Evolutionary conservation across 2,329 filamentous ascomycete species (phyloP), one percentile per base, ranked within the genome.

Genomic region (Raffaelea ambrosiae): DNA sequence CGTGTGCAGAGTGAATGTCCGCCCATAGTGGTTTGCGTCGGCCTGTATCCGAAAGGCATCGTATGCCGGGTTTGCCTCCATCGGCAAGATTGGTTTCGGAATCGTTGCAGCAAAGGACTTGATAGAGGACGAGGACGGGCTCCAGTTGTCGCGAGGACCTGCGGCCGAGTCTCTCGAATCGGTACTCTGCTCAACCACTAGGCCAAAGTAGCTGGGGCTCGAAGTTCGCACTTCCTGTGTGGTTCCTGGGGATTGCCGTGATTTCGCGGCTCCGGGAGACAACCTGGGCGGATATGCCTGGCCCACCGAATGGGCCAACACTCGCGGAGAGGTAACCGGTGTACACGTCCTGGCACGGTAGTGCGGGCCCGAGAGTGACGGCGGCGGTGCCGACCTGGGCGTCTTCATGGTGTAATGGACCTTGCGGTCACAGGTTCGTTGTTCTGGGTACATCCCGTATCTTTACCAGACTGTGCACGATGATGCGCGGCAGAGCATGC

Each of bases 151-250:
- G 48, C 79, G 79, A 1, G 81, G 74, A 52, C 85, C 71, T 31
- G 73, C 72, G 4, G 74, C 77, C 3, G 83, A 84, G 46, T 83
- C 81, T 52, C 81, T 75, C 21, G 76, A 71, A 52, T 86, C 81
- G 48, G 66, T 71, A 41, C 68, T 65, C 19, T 78, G 56, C 50
- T 88, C 82, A 53, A 87, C 68, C 26, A 81, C 71, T 51, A 94
- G 78, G 48, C 86, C 86, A 62, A 95, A 95, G 65, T 95, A 95
- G 62, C 90, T 94, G 13, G 88, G 87, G 61, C 87, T 91, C 10
- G 81, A 68, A 1, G 75, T 67, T 52, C 73, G 69, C 16, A 59
- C 60, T 38, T 72, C 68, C 20, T 59, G 55, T 2, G 58, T 48
- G 5, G 21, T 23, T 16, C 43, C 44, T 4, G 45, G 41, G 2